Percentiles rank a stretch among this genome's conserved stretches.
Evolutionary conservation across 176 grass and related monocot genomes (phyloP).

Genomic region (Thalia dealbata): DNA sequence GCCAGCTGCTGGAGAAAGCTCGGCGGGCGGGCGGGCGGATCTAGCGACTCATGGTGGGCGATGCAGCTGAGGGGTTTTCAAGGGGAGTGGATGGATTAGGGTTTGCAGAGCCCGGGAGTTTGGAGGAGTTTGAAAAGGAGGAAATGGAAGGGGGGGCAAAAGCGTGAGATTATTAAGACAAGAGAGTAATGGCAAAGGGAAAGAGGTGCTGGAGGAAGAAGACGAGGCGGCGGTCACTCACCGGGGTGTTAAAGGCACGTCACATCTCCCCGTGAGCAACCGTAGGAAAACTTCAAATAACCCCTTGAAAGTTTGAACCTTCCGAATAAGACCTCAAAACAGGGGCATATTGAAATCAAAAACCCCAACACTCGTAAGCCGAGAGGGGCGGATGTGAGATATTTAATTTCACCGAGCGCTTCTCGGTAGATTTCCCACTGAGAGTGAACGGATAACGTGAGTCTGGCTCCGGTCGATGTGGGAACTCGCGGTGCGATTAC

Average conservation of each 20-base stretch:
- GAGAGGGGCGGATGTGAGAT: no score
- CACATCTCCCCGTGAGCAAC: not conserved
- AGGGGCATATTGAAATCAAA: no score
- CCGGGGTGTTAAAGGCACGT: constrained; percentile 5
- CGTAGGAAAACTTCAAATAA: not conserved
- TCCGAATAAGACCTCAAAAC: not conserved
- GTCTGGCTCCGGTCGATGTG: no score
- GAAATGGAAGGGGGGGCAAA: not conserved
- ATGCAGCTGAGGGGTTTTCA: not conserved
- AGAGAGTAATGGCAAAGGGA: not conserved
- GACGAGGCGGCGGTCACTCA: not conserved
- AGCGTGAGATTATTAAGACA: not conserved
- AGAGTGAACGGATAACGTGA: no score
- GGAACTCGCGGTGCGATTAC: not conserved
- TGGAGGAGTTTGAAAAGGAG: constrained; percentile 3
- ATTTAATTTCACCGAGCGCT: no score
- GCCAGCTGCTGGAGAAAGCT: not conserved
- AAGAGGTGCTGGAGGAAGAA: no score
- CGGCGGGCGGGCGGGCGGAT: not conserved
- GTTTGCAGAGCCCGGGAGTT: constrained; percentile 4
- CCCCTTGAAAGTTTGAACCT: not conserved
- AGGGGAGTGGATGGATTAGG: not conserved
- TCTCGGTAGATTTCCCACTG: no score
- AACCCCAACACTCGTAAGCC: no score
- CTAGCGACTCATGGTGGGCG: not conserved